Evolutionary conservation across 306 rosid genomes (phyloP), one percentile per base, ranked within the genome.

Genomic region (Carpinus viminea): DNA sequence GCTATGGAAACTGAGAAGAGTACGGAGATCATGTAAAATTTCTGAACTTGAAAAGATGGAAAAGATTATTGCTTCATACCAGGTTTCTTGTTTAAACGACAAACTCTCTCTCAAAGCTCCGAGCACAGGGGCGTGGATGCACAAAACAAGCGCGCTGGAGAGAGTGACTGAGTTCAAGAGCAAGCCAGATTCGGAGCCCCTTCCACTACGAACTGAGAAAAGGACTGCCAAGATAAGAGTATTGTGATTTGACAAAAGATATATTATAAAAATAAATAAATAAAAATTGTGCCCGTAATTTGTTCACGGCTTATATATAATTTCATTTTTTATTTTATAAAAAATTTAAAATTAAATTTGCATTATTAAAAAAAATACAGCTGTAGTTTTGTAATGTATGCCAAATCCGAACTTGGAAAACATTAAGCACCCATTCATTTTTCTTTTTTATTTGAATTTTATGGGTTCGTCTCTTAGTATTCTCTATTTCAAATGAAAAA

Each of bases 11-110:
- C 65, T 31, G 21, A 79, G 36, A 64, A 69, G 41, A 60, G 62
- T 18, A 68, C 15, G 45, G 26, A 64, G 69, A 71, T 71, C 59
- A 26, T 26, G 21, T 47, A 24, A 55, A 52, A 59, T 28, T 72
- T 78, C 61, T 20, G 17, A 46, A 31, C 34, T 74, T 55, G 57
- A 76, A 15, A 56, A 71, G 17, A 16, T 18, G 13, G 53, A 73
- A 74, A 31, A 64, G 53, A 61, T 76, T 0, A 70, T 34, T 21
- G 21, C 57, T 36, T 47, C 84, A 68, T 85, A 85, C 82, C 87
- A 62, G 74, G 57, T 57, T 65, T 54, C n/a, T 28, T 45, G 74
- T 38, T 21, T 4, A 51, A 28, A 15, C 21, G 17, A 48, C 52
- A 41, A 3, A 51, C 21, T 47, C 56, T 36, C 72, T 47, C 66